Evolutionary conservation across 805 yeast genomes (phyloP), one percentile per base, ranked within the genome.

Genomic region (Cyberlindnera mrakii): DNA sequence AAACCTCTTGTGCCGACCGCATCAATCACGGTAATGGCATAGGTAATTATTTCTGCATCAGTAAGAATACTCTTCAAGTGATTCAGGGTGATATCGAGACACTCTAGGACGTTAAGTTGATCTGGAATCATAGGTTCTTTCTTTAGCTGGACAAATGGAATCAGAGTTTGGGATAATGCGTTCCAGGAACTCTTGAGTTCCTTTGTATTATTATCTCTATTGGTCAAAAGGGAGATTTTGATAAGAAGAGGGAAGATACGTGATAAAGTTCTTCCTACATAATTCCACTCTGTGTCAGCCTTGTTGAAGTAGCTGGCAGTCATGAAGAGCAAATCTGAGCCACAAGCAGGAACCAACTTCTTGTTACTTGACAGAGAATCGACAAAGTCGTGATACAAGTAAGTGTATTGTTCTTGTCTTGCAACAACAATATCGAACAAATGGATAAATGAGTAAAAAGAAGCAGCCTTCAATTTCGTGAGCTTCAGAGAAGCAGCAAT

Each of bases 401-500:
- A 74, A 34, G 75, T 67, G 59, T 79, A 78, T 49, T 78, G 82
- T 46, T 79, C 82, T 54, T 80, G 80, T 54, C 82, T 74, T 3
- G 84, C 86, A 52, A 82, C 66, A 15, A 81, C 70, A 39, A 78
- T 68, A 59, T 82, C 87, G 30, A 84, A 59, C 41, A 80, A 62
- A 48, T 78, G 81, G 35, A 82, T 75, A 30, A 79, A 67, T 3
- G 85, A 72, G 49, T 75, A 76, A 58, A 82, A 82, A 13, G 67
- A 55, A 6, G 71, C 58, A 2, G 51, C 43, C 40, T 59, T 56
- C 35, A 74, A 55, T n/a, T 33, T 64, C 18, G 16, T 47, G 49
- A 34, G 45, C 40, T 25, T 49, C 40, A 27, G 40, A 32, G 39
- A 48, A 38, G 15, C 63, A 43, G 48, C 55, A 43, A 35, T 60